These are phyloP conservation scores for Cyberlindnera japonica DNA, from an alignment of 805 yeast genomes.

Conservation along the genomic window DNA sequence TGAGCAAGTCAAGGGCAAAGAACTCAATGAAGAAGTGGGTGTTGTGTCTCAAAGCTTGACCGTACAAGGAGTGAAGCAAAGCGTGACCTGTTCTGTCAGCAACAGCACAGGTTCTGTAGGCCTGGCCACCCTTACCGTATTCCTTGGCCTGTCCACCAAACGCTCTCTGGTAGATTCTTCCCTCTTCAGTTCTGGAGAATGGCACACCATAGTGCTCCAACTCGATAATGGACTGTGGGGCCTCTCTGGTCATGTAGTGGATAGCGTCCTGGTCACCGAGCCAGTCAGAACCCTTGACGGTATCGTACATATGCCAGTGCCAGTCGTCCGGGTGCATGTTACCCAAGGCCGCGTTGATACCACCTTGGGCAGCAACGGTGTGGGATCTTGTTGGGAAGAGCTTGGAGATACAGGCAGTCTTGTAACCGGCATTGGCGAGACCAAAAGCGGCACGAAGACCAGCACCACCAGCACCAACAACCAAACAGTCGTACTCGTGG, in stretches of 20 bases:
- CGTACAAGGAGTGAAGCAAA: conserved; percentile 88
- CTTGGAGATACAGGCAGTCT: conserved; percentile 96
- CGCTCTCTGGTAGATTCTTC: conserved; percentile 97
- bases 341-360: conserved; percentile 97
- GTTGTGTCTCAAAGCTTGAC: conserved; percentile 94
- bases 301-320: conserved; percentile 99
- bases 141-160: conserved; percentile 97
- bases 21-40: conserved; percentile 97
- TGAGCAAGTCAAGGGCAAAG: conserved; percentile 90
- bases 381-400: conserved; percentile 98
- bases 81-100: conserved; percentile 99
- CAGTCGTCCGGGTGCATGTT: conserved; percentile 98
- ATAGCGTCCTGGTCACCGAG: conserved; percentile 99
- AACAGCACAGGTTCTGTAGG: conserved; percentile 98
- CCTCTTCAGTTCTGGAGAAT: conserved; percentile 94
- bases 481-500: conserved; percentile 97
- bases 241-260: conserved; percentile 98
- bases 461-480: conserved; percentile 99
- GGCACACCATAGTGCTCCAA: conserved; percentile 98
- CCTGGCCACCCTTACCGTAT: conserved; percentile 98
- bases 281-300: conserved; percentile 99
- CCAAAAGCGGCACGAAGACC: conserved; percentile 99
- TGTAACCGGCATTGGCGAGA: conserved; percentile 92
- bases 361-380: conserved; percentile 99
- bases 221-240: conserved; percentile 93